Base-by-base conservation (phyloP, 2,329 filamentous ascomycete species). In the Xylariaceae sp. region DNA sequence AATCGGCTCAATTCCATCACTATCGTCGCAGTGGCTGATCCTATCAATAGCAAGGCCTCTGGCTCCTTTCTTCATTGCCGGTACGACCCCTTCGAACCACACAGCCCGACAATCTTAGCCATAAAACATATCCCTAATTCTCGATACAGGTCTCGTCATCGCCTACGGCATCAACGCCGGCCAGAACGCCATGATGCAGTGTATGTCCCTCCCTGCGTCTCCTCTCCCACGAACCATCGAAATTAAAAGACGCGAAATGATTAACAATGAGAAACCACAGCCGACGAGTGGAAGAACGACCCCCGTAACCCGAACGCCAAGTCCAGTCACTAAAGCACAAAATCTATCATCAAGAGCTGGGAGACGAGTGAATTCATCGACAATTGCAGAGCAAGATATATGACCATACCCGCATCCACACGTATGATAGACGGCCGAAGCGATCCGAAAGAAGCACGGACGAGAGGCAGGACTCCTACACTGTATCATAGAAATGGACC, bases 241-340 rank as follows among this genome's bases (percentile, higher is more conserved):
- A 5, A 22, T 19, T 21, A 16, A 32, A 40, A 32, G 10, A n/a
- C 20, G 23, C 17, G 12, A 39, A 35, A 48, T 48, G n/a, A 34
- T 48, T 49, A 22, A 48, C 46, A 53, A 39, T 40, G 35, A 38
- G 4, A 4, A 32, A 35, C 21, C 40, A 54, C 61, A 97, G 92
- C 83, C 76, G 88, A 87, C 62, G 89, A 97, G 76, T 96, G 81
- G 82, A 94, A 91, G 84, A 94, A 95, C 78, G 92, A 97, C 74
- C 89, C 91, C 58, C 84, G 91, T 71, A 96, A 96, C 81, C 83
- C 83, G 57, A 74, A 76, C 60, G 70, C 69, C 58, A 77, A 74
- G 68, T 57, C 63, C 19, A 39, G 61, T 45, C 75, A 79, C 65
- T 79, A 76, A 61, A 49, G 34, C 22, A 40, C 32, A 11, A 22